phyloP scores from a whole-genome alignment of 208 protist species.

The Ichthyophonus hoferi region DNA sequence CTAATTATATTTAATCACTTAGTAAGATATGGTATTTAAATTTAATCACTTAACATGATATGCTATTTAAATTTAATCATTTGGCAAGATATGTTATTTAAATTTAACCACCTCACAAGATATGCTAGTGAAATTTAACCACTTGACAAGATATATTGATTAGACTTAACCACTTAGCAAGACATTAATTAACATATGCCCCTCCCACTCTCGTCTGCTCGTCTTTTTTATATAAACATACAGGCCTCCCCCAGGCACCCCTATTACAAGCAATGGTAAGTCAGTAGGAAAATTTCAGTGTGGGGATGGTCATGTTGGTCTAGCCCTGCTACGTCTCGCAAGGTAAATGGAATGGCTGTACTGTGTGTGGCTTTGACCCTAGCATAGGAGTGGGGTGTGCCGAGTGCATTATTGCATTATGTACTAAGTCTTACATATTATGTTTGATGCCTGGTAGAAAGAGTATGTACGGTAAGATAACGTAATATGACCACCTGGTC shows the following conservation, averaged over 20 bases:
- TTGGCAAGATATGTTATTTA: no score
- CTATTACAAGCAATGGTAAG: constrained; percentile 2
- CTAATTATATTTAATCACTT: no score
- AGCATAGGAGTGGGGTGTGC: no score
- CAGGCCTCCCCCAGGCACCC: background rate
- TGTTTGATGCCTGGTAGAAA: background rate
- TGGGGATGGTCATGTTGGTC: background rate
- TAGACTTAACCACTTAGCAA: background rate
- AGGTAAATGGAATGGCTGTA: constrained; percentile 10
- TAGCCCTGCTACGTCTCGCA: background rate
- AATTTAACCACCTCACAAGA: no score
- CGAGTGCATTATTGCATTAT: no score
- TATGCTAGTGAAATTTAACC: no score
- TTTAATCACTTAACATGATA: no score
- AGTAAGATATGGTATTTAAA: no score
- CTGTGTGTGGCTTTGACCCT: no score
- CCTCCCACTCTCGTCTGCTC: no score
- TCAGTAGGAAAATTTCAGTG: constrained; percentile 6
- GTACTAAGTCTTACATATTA: background rate
- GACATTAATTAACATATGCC: background rate
- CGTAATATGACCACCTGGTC: background rate
- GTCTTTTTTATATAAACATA: background rate
- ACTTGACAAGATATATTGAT: background rate
- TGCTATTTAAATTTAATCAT: no score
- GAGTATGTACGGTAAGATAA: background rate